Percentiles rank a stretch among this genome's conserved stretches.
Conservation (phyloP, 768 basidiomycete genomes). For the Rhizopogon vulgaris region DNA sequence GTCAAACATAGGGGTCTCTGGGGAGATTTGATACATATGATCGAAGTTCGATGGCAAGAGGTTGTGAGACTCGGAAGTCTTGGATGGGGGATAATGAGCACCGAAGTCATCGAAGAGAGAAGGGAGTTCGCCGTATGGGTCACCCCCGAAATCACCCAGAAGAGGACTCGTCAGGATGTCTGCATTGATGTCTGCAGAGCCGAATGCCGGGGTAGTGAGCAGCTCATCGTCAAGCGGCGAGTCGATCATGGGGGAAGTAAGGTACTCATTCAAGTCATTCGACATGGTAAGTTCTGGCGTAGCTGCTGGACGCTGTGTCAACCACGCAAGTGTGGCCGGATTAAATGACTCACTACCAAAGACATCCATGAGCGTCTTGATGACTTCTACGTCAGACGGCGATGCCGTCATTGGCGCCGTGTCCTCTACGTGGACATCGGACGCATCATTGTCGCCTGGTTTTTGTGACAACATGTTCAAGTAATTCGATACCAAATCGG, state of each 20-base stretch:
- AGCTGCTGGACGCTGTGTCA: slow-evolving; percentile 14
- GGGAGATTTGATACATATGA: slow-evolving; percentile 43
- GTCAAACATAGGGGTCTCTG: slow-evolving; percentile 45
- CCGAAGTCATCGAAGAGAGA: slow-evolving; percentile 26
- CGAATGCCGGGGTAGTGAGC: slow-evolving; percentile 38
- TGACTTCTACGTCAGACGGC: slow-evolving; percentile 22
- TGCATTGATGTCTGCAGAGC: slow-evolving; percentile 25
- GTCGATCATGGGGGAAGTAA: slow-evolving; percentile 43
- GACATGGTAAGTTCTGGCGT: slow-evolving; percentile 34
- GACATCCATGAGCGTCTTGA: slow-evolving; percentile 34
- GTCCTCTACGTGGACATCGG: slow-evolving; percentile 26
- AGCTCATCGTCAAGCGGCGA: slow-evolving; percentile 41
- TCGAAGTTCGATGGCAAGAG: slow-evolving; percentile 24
- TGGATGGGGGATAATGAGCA: slow-evolving; percentile 10
- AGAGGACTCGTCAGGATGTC: slow-evolving; percentile 39
- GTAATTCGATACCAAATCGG: slow-evolving; percentile 52
- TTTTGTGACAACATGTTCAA: slow-evolving; percentile 60
- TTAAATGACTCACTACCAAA: slow-evolving; percentile 26
- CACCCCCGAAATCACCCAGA: slow-evolving; percentile 28
- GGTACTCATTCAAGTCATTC: slow-evolving; percentile 34
- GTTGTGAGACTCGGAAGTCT: slow-evolving; percentile 6
- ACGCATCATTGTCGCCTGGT: slow-evolving; percentile 32
- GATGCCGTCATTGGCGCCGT: slow-evolving; percentile 19
- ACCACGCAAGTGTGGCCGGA: rapidly evolving
- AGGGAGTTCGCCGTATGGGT: slow-evolving; percentile 26